These are phyloP conservation scores for Hylodesmum podocarpum DNA, from an alignment of 306 rosid genomes.

Conservation along the genomic window DNA sequence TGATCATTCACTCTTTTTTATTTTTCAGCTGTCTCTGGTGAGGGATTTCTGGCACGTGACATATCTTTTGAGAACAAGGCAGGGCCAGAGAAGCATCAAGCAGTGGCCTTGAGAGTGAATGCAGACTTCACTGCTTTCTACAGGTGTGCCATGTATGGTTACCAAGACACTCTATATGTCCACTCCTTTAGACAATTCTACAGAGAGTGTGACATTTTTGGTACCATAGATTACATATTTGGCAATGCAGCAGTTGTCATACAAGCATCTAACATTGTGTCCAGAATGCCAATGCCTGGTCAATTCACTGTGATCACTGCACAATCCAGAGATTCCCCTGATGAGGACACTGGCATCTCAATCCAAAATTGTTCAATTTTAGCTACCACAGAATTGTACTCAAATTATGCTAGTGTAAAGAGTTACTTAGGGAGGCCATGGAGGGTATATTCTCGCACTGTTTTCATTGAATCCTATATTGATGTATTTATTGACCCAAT, in stretches of 20 bases:
- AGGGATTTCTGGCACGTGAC: constrained; percentile 79
- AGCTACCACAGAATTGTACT: constrained; percentile 46
- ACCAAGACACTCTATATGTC: constrained; percentile 70
- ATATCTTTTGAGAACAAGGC: constrained; percentile 66
- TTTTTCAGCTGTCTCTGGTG: constrained; percentile 69
- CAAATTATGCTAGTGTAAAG: constrained; percentile 37
- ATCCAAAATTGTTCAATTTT: constrained; percentile 68
- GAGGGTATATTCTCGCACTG: constrained; percentile 61
- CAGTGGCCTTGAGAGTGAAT: constrained; percentile 72
- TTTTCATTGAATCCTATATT: constrained; percentile 55
- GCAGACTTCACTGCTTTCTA: constrained; percentile 69
- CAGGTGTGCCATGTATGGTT: constrained; percentile 58
- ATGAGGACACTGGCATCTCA: constrained; percentile 78
- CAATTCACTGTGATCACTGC: constrained; percentile 74
- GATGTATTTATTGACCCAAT: constrained; percentile 58
- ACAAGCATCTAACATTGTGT: constrained; percentile 55
- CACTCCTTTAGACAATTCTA: constrained; percentile 86
- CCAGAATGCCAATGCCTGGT: constrained; percentile 56
- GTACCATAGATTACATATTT: constrained; percentile 75
- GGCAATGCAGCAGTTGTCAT: constrained; percentile 81
- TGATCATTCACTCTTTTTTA: neutral
- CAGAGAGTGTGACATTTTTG: constrained; percentile 74
- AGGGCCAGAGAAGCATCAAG: constrained; percentile 76
- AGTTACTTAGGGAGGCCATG: constrained; percentile 85
- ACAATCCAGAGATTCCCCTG: constrained; percentile 58